phyloP scores from a whole-genome alignment of 371 early-diverging fungal genomes.

The Fennellomyces sp. region DNA sequence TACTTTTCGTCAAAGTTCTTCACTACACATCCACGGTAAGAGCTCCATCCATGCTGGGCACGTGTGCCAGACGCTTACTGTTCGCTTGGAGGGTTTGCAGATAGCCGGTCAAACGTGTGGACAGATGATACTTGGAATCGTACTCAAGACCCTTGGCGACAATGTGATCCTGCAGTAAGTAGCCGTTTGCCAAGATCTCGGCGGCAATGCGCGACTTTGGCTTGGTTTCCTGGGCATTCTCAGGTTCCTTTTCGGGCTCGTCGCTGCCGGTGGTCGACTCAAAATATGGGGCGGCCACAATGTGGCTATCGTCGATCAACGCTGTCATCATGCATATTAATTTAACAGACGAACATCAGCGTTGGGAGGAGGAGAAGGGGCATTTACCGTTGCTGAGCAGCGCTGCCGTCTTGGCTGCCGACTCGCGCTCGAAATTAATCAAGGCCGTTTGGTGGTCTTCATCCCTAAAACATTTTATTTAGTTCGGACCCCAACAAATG shows the following conservation, averaged over 20 bases:
- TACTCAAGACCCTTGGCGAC: slow-evolving; percentile 64
- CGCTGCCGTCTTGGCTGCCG: slow-evolving; percentile 71
- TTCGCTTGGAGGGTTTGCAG: slow-evolving; percentile 32
- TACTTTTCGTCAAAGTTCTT: slow-evolving; percentile 62
- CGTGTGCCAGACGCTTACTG: slow-evolving; percentile 18
- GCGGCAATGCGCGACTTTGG: slow-evolving; percentile 62
- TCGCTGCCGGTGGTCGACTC: slow-evolving; percentile 26
- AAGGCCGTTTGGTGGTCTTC: slow-evolving; percentile 56
- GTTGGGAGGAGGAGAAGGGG: too few species aligned
- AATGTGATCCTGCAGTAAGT: slow-evolving; percentile 57
- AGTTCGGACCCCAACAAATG: neutral
- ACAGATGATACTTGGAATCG: slow-evolving; percentile 57
- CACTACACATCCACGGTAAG: slow-evolving; percentile 21
- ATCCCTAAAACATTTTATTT: slow-evolving; percentile 16
- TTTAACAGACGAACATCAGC: neutral
- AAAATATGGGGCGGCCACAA: slow-evolving; percentile 60
- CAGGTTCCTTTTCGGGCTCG: slow-evolving; percentile 22
- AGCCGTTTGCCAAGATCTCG: slow-evolving; percentile 70
- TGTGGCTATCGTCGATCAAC: slow-evolving; percentile 65
- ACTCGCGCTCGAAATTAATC: slow-evolving; percentile 64
- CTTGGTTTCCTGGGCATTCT: slow-evolving; percentile 57
- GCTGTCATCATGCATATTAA: slow-evolving; percentile 42
- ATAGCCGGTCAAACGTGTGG: slow-evolving; percentile 31
- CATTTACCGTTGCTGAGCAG: slow-evolving; percentile 60
- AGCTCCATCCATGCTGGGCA: too few species aligned